A percentile compares a stretch with the other conserved stretches of the same genome.
These are phyloP conservation scores for Cyberlindnera mycetangii DNA, from an alignment of 805 yeast species.

Conservation along the genomic window DNA sequence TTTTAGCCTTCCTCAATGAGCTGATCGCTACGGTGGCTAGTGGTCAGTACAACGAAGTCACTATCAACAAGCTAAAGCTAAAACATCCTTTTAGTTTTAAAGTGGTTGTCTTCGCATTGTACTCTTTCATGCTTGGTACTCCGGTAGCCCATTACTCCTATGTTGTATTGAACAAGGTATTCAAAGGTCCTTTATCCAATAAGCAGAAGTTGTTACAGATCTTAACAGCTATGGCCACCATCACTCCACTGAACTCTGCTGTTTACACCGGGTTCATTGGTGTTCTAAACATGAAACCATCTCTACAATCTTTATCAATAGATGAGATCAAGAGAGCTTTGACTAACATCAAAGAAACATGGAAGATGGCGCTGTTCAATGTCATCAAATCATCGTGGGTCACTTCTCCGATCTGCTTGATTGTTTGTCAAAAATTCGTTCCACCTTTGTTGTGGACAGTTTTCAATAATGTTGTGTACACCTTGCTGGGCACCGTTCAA, in stretches of 20 bases:
- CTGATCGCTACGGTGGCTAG: constrained; percentile 50
- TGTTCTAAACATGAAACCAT: constrained; percentile 38
- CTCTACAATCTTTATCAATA: constrained; percentile 11
- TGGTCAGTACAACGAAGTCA: constrained; percentile 37
- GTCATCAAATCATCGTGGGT: constrained; percentile 52
- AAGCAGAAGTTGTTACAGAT: constrained; percentile 47
- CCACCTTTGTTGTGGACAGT: constrained; percentile 63
- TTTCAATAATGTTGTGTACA: constrained; percentile 56
- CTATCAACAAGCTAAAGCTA: constrained; percentile 17
- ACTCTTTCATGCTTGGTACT: constrained; percentile 51
- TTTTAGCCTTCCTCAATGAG: constrained; percentile 56
- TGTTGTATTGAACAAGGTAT: constrained; percentile 41
- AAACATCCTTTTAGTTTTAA: constrained; percentile 32
- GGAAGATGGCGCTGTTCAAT: constrained; percentile 41
- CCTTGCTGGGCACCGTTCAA: constrained; percentile 59
- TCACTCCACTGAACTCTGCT: constrained; percentile 52
- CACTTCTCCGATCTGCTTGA: constrained; percentile 49
- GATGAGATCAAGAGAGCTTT: constrained; percentile 18
- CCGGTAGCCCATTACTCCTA: constrained; percentile 59
- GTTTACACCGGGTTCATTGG: constrained; percentile 52
- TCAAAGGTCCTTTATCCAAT: constrained; percentile 40
- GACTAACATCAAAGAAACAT: constrained; percentile 22
- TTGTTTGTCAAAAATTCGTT: constrained; percentile 54
- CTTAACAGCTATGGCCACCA: constrained; percentile 46
- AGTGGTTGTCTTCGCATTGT: constrained; percentile 52